Evolutionary conservation across 306 rosid species (phyloP).

Genomic region (Prunus armeniaca): DNA sequence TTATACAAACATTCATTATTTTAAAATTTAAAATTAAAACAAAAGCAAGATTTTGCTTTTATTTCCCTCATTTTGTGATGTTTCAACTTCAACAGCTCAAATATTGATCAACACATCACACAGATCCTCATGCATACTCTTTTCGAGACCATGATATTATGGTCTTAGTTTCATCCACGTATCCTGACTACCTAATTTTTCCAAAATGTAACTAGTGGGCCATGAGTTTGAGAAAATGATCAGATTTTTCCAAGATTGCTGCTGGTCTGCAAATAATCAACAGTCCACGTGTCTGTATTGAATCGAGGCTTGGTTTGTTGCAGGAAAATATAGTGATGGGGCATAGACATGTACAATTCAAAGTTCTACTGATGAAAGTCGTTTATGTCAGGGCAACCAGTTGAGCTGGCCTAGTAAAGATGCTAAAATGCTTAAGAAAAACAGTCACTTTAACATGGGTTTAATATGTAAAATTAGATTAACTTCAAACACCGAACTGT

Average conservation of each 20-base stretch:
- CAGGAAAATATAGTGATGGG: neutral
- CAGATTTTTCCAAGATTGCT: neutral
- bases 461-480: neutral
- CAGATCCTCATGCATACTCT: neutral
- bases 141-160: neutral
- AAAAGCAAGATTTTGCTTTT: neutral
- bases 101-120: neutral
- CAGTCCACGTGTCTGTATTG: conserved; percentile 9
- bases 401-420: neutral
- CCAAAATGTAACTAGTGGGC: neutral
- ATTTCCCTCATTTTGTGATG: neutral
- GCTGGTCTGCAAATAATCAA: conserved; percentile 3
- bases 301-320: conserved; percentile 2
- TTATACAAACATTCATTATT: no score
- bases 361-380: neutral
- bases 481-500: no score
- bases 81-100: neutral
- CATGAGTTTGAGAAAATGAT: neutral
- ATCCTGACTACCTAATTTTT: neutral
- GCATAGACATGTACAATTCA: neutral
- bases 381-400: neutral
- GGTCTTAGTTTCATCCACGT: neutral
- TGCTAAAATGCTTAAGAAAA: neutral
- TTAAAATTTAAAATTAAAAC: neutral
- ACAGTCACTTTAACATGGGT: neutral